These are phyloP conservation scores for Berkeleyomyces rouxiae DNA, from an alignment of 2,329 filamentous ascomycete genomes.

Conservation along the genomic window DNA sequence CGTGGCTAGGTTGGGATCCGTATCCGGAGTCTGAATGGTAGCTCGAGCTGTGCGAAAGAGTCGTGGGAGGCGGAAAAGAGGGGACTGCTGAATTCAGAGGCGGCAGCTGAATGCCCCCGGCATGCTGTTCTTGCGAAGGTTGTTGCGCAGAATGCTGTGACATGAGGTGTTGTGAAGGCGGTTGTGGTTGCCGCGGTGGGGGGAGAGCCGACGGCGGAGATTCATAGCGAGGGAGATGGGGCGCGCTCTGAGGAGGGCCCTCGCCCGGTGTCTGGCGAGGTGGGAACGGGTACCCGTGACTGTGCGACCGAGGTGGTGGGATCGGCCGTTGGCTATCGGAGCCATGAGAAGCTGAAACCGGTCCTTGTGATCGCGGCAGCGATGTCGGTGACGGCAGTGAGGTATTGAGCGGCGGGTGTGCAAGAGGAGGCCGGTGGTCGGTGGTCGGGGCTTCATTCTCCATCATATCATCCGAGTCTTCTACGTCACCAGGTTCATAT, in stretches of 20 bases:
- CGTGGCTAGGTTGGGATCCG: background rate
- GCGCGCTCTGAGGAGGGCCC: background rate
- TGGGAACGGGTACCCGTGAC: background rate
- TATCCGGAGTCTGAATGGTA: conserved; percentile 10
- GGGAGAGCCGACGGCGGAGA: background rate
- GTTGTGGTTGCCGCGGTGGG: conserved; percentile 1
- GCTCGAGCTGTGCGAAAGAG: conserved; percentile 5
- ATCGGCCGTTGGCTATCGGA: background rate
- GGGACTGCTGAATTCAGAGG: background rate
- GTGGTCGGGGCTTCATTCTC: conserved; percentile 11
- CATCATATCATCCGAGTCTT: conserved; percentile 26
- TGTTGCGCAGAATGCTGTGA: conserved; percentile 3
- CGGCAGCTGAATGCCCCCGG: conserved; percentile 2
- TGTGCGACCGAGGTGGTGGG: background rate
- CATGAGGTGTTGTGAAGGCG: conserved; percentile 12
- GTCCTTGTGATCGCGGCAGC: conserved; percentile 9
- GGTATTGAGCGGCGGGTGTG: conserved; percentile 1
- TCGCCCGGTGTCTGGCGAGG: background rate
- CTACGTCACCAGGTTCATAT: conserved; percentile 31
- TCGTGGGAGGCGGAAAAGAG: conserved; percentile 9
- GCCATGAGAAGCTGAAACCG: conserved; percentile 17
- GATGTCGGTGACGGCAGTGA: conserved; percentile 15
- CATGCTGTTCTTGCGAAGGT: background rate
- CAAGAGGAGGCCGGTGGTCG: conserved; percentile 6
- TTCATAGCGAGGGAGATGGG: background rate